A percentile compares a stretch with the other conserved stretches of the same genome.
These are phyloP conservation scores for Penicillium soppii DNA, from an alignment of 495 filamentous ascomycete genomes.

Conservation along the genomic window DNA sequence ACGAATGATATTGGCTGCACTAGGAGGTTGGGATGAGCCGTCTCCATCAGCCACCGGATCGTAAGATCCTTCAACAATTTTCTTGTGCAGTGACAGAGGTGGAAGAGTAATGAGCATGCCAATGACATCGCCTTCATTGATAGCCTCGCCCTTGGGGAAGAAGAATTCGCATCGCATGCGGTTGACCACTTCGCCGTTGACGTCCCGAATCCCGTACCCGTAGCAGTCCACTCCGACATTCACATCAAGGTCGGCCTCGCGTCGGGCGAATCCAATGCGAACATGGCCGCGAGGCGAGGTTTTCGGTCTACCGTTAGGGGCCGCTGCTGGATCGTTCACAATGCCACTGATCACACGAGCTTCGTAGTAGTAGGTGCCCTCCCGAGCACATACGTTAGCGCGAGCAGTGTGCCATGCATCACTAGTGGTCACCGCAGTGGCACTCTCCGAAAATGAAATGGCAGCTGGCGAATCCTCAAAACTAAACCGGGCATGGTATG, in stretches of 20 bases:
- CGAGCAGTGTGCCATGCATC: slow-evolving; percentile 54
- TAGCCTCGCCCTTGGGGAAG: slow-evolving; percentile 68
- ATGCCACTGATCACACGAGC: slow-evolving; percentile 78
- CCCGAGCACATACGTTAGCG: slow-evolving; percentile 87
- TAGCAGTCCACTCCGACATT: slow-evolving; percentile 96
- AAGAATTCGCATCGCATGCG: slow-evolving; percentile 90
- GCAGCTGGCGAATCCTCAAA: slow-evolving; percentile 87
- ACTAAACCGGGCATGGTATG: slow-evolving; percentile 77
- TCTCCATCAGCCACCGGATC: slow-evolving; percentile 73
- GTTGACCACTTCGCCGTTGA: slow-evolving; percentile 86
- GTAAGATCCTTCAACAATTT: slow-evolving; percentile 82
- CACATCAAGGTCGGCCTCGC: slow-evolving; percentile 87
- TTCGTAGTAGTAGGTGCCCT: slow-evolving; percentile 93
- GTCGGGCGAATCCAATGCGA: slow-evolving; percentile 82
- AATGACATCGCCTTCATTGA: slow-evolving; percentile 86
- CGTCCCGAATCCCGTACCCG: slow-evolving; percentile 90
- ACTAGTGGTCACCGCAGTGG: slow-evolving; percentile 41
- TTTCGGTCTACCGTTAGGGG: slow-evolving; percentile 34
- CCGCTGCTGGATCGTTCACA: slow-evolving; percentile 27
- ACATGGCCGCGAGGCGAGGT: slow-evolving; percentile 66
- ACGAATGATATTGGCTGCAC: slow-evolving; percentile 75
- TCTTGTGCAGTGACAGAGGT: slow-evolving; percentile 77
- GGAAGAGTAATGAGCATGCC: slow-evolving; percentile 91
- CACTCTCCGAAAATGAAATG: slow-evolving; percentile 44
- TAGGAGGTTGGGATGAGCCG: slow-evolving; percentile 17